Base-by-base conservation (phyloP, 2,329 filamentous ascomycete genomes). In the Dactylonectria macrodidyma region DNA sequence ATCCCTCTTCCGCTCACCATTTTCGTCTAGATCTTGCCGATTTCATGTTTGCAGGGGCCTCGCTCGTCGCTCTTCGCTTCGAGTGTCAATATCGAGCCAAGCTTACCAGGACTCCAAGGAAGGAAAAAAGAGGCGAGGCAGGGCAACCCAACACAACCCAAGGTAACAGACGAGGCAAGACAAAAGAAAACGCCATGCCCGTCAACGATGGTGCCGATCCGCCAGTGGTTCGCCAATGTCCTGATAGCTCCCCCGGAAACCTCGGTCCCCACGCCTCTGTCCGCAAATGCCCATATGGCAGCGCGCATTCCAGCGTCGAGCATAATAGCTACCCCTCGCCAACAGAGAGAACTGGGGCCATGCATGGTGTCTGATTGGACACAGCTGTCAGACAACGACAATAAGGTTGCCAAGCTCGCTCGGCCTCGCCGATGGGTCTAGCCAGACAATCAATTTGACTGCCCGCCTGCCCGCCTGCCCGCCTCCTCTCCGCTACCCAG, bases 361-460 rank as follows among this genome's bases (percentile, higher is more conserved):
- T n/a, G 46, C 26, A 12, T 4, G n/a, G 33, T 4, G 14, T 36
- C 52, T 75, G 57, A 73, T 76, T 76, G 71, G 74, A 5, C 52
- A 3, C 11, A 11, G 11, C 3, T 10, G 52, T 47, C 59, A 52
- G 59, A 26, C 54, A 19, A 58, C 58, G 38, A 66, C 62, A 73
- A 76, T 75, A 76, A 68, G 74, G 74, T 76, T 76, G 62, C 62
- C 71, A 70, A 75, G 72, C 59, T 71, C 65, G 61, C 59, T 76
- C 74, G 74, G 74, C 67, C 65, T 76, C 71, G 69, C 74, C 74
- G 74, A 76, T 75, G 67, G 56, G 57, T 71, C 63, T 73, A 71
- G 64, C 68, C 66, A 67, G 50, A 65, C 26, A 67, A 59, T 62
- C 67, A 70, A 66, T 74, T 68, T 68, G 63, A 69, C 67, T 64